phyloP scores from a whole-genome alignment of 2,329 filamentous ascomycete species.

The Chaetomium sp. region DNA sequence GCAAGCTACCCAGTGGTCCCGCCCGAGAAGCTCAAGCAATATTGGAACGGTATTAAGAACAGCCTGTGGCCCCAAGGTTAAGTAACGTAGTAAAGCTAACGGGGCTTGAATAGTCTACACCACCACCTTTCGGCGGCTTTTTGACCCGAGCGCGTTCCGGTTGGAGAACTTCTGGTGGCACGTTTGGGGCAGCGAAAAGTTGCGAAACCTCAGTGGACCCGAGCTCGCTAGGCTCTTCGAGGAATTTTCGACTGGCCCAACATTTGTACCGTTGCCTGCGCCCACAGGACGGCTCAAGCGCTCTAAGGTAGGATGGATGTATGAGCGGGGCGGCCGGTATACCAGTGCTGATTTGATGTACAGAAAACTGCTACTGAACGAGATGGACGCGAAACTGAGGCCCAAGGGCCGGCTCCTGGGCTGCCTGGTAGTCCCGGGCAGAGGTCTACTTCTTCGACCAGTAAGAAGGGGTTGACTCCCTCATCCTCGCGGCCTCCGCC shows the following conservation, averaged over 20 bases:
- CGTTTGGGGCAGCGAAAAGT: conserved; percentile 53
- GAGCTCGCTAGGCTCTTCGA: conserved; percentile 50
- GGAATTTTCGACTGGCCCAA: conserved; percentile 52
- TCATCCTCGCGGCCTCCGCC: conserved; percentile 44
- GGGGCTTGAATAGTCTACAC: conserved; percentile 45
- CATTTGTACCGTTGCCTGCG: conserved; percentile 49
- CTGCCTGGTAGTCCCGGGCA: not conserved
- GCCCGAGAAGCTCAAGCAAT: conserved; percentile 46
- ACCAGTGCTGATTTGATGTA: conserved; percentile 3
- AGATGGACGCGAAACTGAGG: conserved; percentile 14
- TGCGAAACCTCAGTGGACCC: conserved; percentile 44
- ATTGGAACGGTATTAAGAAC: conserved; percentile 47
- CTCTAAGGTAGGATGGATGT: conserved; percentile 36
- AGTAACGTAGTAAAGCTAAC: conserved; percentile 6
- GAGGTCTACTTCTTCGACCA: not conserved
- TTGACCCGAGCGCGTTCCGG: conserved; percentile 56
- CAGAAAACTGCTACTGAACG: conserved; percentile 17
- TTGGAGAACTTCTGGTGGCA: conserved; percentile 63
- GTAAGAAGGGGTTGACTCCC: conserved; percentile 23
- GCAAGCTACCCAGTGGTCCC: conserved; percentile 46
- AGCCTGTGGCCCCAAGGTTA: not conserved
- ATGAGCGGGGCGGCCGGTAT: not conserved
- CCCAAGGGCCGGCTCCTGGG: not conserved
- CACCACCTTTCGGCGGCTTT: conserved; percentile 50
- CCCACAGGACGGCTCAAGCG: conserved; percentile 49